Conservation (phyloP, 1,284 basidiomycete species). For the Heliocybe sulcata region DNA sequence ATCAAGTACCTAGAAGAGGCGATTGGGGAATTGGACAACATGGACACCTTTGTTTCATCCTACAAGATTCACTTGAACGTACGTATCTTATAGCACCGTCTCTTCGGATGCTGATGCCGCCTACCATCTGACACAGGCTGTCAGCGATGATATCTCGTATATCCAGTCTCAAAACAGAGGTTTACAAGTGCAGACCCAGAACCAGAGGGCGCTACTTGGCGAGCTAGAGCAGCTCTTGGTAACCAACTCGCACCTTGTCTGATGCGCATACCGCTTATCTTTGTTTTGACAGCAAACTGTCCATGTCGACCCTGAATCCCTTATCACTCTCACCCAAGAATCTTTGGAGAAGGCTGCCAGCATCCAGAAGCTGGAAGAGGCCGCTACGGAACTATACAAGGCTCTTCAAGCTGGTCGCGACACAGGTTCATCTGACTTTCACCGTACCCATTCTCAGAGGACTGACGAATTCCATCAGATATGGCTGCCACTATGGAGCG, state of each 20-base stretch:
- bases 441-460: neutral
- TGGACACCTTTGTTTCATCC: constrained; percentile 80
- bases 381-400: constrained; percentile 90
- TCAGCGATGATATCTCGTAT: constrained; percentile 89
- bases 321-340: constrained; percentile 78
- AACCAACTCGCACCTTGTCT: constrained; percentile 14
- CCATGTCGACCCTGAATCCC: constrained; percentile 76
- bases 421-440: constrained; percentile 42
- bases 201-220: constrained; percentile 77
- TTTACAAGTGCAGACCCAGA: constrained; percentile 95
- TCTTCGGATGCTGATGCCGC: neutral
- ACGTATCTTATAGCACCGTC: constrained; percentile 17
- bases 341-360: constrained; percentile 75
- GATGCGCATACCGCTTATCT: neutral
- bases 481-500: constrained; percentile 94
- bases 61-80: constrained; percentile 95
- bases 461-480: constrained; percentile 34
- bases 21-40: constrained; percentile 76
- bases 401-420: constrained; percentile 89
- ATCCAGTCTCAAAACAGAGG: constrained; percentile 98
- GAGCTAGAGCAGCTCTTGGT: constrained; percentile 86
- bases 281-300: constrained; percentile 70
- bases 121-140: constrained; percentile 52
- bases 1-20: constrained; percentile 87
- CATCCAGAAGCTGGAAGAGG: constrained; percentile 74